A percentile compares a stretch with the other conserved stretches of the same genome.
These are phyloP conservation scores for Dothidotthia symphoricarpi DNA, from an alignment of 2,329 filamentous ascomycete genomes.

Conservation along the genomic window DNA sequence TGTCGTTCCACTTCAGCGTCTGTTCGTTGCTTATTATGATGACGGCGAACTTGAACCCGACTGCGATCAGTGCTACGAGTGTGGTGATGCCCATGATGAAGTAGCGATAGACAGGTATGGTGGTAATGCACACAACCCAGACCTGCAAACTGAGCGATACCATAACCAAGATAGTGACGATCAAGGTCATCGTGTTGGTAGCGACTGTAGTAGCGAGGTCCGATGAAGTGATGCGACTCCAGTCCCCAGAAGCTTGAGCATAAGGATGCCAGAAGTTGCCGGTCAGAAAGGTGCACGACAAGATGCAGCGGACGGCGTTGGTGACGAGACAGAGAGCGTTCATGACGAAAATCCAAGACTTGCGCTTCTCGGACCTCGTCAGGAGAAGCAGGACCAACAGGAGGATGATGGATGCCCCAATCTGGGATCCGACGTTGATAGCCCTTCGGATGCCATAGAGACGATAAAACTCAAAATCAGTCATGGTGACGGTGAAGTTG, in stretches of 20 bases:
- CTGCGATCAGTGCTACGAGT: conserved; percentile 51
- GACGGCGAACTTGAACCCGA: conserved; percentile 55
- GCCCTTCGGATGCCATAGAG: conserved; percentile 50
- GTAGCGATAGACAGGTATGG: conserved; percentile 43
- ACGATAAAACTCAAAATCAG: conserved; percentile 47
- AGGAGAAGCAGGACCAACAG: conserved; percentile 65
- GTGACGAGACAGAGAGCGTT: conserved; percentile 62
- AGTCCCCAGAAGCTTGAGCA: conserved; percentile 57
- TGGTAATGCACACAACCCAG: conserved; percentile 59
- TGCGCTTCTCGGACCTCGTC: conserved; percentile 64
- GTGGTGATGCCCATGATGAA: conserved; percentile 50
- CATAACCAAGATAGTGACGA: conserved; percentile 58
- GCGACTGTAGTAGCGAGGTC: conserved; percentile 51
- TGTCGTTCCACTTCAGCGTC: conserved; percentile 38
- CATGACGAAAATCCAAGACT: conserved; percentile 63
- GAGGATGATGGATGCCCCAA: conserved; percentile 66
- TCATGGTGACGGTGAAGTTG: conserved; percentile 43
- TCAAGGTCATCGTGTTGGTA: conserved; percentile 49
- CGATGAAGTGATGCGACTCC: conserved; percentile 46
- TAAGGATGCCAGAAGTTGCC: conserved; percentile 63
- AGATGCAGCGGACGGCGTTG: conserved; percentile 59
- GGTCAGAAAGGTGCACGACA: conserved; percentile 61
- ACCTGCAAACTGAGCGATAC: conserved; percentile 62
- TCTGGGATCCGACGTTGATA: conserved; percentile 68
- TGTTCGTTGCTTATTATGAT: conserved; percentile 50